Conservation (phyloP, 2,329 filamentous ascomycete genomes). For the Thielaviopsis euricoi region DNA sequence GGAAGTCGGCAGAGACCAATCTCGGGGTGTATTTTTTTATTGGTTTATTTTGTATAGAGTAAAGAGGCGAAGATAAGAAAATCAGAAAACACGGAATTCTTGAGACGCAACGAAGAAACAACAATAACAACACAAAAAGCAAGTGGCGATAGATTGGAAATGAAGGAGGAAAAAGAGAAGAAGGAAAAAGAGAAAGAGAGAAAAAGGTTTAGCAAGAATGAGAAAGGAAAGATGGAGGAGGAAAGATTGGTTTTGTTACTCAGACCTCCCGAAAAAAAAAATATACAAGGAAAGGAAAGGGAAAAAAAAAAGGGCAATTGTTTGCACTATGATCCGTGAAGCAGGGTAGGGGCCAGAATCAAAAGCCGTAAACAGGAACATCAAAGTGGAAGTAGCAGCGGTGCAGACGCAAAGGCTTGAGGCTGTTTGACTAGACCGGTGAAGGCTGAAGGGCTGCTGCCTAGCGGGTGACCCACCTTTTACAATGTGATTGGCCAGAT, state of each 20-base stretch:
- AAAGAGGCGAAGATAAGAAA: not conserved
- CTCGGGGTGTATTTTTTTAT: slow-evolving; percentile 4
- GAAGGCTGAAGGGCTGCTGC: slow-evolving; percentile 5
- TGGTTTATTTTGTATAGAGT: slow-evolving; percentile 19
- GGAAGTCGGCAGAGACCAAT: not conserved
- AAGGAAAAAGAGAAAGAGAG: slow-evolving; percentile 1
- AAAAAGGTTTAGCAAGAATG: not conserved
- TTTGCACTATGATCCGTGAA: not conserved
- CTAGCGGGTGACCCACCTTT: slow-evolving; percentile 2
- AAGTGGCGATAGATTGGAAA: slow-evolving; percentile 12
- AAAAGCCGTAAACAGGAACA: not conserved
- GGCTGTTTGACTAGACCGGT: slow-evolving; percentile 4
- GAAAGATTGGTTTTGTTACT: not conserved
- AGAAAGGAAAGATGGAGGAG: not conserved
- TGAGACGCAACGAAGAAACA: not conserved
- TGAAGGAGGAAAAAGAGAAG: not conserved
- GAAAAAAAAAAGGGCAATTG: not conserved
- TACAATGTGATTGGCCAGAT: not conserved
- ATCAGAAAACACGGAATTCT: not conserved
- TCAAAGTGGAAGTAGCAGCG: not conserved
- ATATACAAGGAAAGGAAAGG: not conserved
- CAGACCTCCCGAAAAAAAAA: not conserved
- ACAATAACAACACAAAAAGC: not conserved
- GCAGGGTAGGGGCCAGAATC: not conserved
- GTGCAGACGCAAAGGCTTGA: not conserved